These are phyloP conservation scores for Pseudogymnoascus verrucosus DNA, from an alignment of 2,329 filamentous ascomycete species.

Conservation along the genomic window DNA sequence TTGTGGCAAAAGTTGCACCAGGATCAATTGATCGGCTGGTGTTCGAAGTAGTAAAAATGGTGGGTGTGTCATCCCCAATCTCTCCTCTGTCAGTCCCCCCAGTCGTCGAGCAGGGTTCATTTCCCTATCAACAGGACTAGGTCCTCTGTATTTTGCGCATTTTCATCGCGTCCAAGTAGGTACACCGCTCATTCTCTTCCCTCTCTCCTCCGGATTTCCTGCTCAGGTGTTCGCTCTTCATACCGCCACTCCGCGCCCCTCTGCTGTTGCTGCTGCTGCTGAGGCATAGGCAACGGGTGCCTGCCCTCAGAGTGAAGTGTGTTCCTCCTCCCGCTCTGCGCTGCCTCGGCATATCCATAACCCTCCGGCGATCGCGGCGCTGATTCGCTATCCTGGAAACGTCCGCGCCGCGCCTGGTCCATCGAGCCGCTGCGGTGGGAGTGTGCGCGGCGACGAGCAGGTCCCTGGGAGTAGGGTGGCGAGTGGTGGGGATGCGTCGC, in stretches of 20 bases:
- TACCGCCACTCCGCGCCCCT: not conserved
- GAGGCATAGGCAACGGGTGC: not conserved
- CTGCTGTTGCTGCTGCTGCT: not conserved
- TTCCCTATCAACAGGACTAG: not conserved
- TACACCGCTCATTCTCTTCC: not conserved
- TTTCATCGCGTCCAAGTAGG: not conserved
- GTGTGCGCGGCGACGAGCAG: not conserved
- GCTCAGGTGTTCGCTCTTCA: not conserved
- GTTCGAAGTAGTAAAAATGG: not conserved
- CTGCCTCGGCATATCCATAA: not conserved
- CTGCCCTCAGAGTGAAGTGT: not conserved
- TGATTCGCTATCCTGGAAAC: not conserved
- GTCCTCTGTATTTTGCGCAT: not conserved
- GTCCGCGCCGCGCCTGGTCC: not conserved
- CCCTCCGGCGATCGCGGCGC: not conserved
- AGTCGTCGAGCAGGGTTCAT: not conserved
- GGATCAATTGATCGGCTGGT: not conserved
- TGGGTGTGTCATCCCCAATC: not conserved
- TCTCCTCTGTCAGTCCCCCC: not conserved
- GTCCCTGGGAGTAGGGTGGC: conserved; percentile 44
- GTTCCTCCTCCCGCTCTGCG: not conserved
- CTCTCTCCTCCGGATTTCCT: not conserved
- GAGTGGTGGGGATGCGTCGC: conserved; percentile 41
- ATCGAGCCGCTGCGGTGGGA: not conserved
- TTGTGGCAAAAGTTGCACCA: not conserved